phyloP scores from a whole-genome alignment of 148 eudicot species.

The Rhododendron mucronatum region DNA sequence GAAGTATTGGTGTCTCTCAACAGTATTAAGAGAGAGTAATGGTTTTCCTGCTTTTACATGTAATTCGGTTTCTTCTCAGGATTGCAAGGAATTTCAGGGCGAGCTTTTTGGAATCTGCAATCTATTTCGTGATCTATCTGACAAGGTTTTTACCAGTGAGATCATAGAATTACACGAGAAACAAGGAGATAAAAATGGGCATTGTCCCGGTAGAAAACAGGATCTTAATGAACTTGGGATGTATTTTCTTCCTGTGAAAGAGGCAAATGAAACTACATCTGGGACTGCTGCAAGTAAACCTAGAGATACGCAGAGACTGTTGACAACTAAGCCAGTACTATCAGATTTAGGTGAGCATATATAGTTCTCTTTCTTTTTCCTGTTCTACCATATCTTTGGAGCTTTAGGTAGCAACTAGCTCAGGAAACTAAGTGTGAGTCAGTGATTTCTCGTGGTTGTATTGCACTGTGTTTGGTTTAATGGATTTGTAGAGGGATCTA shows the following conservation, averaged over 20 bases:
- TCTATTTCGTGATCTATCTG: slow-evolving; percentile 87
- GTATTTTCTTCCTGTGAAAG: slow-evolving; percentile 38
- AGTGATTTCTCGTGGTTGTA: background rate
- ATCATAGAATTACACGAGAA: slow-evolving; percentile 69
- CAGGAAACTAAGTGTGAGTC: background rate
- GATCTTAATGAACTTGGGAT: slow-evolving; percentile 30
- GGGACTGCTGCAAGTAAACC: slow-evolving; percentile 20
- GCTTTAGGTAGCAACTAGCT: background rate
- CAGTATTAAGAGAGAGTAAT: background rate
- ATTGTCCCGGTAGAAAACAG: slow-evolving; percentile 19
- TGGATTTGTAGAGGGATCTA: background rate
- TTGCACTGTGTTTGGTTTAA: background rate
- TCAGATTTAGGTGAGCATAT: slow-evolving; percentile 61
- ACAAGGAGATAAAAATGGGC: slow-evolving; percentile 29
- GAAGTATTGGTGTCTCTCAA: background rate
- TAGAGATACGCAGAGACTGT: slow-evolving; percentile 16
- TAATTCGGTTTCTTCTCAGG: slow-evolving; percentile 37
- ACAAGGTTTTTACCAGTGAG: slow-evolving; percentile 87
- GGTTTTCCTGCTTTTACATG: background rate
- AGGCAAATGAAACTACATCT: slow-evolving; percentile 22
- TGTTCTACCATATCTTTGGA: background rate
- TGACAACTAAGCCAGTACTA: slow-evolving; percentile 34
- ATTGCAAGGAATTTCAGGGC: slow-evolving; percentile 86
- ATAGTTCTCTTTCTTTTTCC: background rate
- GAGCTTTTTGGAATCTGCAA: slow-evolving; percentile 92